These are phyloP conservation scores for Triticum turgidum DNA, from an alignment of 176 grass and related monocot species.

Conservation along the genomic window DNA sequence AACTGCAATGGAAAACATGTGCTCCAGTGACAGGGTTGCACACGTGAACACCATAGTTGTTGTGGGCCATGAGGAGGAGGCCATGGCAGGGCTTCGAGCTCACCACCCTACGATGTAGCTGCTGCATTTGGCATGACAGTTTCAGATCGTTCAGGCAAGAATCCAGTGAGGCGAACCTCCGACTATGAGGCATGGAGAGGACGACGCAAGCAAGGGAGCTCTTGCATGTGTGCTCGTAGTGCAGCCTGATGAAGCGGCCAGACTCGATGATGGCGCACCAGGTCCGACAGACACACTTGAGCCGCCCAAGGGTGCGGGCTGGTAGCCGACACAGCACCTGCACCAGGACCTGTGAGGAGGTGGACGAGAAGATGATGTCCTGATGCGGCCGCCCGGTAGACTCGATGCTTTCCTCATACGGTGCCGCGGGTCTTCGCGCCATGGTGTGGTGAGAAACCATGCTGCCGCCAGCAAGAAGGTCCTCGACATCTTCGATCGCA, in stretches of 20 bases:
- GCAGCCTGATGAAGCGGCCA: not conserved
- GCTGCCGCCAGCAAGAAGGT: no score
- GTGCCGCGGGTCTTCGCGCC: not conserved
- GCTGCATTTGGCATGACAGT: not conserved
- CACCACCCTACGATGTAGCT: not conserved
- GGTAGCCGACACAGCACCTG: not conserved
- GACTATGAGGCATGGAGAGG: not conserved
- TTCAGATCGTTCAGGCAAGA: not conserved
- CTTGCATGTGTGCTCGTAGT: not conserved
- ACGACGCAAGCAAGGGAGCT: not conserved
- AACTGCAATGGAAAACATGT: not conserved
- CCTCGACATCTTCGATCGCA: no score
- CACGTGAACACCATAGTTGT: not conserved
- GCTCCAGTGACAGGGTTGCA: not conserved
- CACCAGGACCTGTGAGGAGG: not conserved
- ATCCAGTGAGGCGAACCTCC: not conserved
- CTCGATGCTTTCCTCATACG: not conserved
- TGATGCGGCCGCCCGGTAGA: not conserved
- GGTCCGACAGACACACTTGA: not conserved
- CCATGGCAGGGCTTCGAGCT: not conserved
- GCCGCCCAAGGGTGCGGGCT: not conserved
- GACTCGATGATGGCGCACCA: not conserved
- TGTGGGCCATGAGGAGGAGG: not conserved
- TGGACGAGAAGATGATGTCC: slow-evolving; percentile 2
- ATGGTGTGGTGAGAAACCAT: no score